Evolutionary conservation across 768 basidiomycete genomes (phyloP), one percentile per base, ranked within the genome.

Genomic region (Kwoniella sp.): DNA sequence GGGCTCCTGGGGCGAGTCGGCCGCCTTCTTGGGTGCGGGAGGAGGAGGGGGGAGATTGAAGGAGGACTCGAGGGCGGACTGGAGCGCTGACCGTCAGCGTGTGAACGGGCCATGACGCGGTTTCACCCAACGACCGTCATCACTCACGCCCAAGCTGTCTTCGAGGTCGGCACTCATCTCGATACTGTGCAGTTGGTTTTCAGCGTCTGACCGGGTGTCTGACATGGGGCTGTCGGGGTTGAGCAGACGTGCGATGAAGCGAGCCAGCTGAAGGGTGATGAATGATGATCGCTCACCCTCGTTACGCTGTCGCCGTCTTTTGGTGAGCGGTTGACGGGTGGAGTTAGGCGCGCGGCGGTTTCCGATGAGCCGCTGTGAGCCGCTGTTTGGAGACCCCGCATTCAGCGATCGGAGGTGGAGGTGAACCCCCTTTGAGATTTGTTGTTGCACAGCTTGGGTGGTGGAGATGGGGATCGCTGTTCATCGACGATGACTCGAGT

Each of bases 91-190:
- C 32, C 29, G 27, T 19, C 15, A 7, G 8, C n/a, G n/a, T n/a
- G n/a, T n/a, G n/a, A n/a, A n/a, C n/a, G n/a, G n/a, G n/a, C n/a
- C n/a, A n/a, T n/a, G n/a, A n/a, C n/a, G n/a, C n/a, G n/a, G n/a
- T n/a, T n/a, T n/a, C n/a, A n/a, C n/a, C n/a, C n/a, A n/a, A n/a
- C n/a, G n/a, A n/a, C 20, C 39, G 19, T 46, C 31, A 26, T 25
- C 7, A 65, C 62, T 53, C 44, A 65, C 69, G 22, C 67, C 81
- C 8, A 83, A 79, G 5, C 85, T 81, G 0, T 78, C 78, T 44
- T 70, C 69, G 34, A 67, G 55, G 5, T 56, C 48, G 3, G 33
- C 20, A 15, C 60, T 46, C 43, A 63, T 59, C 32, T 49, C 57
- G 20, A 56, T 58, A n/a, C 36, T 43, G 46, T 36, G 27, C 33